Evolutionary conservation across 2,329 filamentous ascomycete genomes (phyloP), one percentile per base, ranked within the genome.

Genomic region (Diaporthe citriasiana): DNA sequence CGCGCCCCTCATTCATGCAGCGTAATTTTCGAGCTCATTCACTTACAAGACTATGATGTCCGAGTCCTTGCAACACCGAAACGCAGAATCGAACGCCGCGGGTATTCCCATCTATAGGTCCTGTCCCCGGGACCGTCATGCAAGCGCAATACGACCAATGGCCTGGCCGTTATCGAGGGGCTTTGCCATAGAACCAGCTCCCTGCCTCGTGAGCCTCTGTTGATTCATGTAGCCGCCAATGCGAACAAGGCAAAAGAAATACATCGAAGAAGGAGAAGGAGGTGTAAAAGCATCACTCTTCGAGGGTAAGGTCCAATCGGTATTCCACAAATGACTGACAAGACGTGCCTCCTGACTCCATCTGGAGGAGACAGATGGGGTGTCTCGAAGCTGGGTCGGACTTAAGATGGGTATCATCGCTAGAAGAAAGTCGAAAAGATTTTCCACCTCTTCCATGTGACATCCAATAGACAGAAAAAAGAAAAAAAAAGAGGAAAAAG

Each of bases 71-170:
- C 7, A 60, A 71, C 69, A 47, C 69, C 69, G 35, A 60, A 50
- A 71, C 45, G 19, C 63, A 66, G 22, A 51, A 66, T 66, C 45
- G 42, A 60, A 71, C 55, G 55, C 55, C 55, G 13, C 69, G 69
- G 69, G 55, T 71, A 71, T 71, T 51, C 69, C 69, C 47, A 51
- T 60, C 33, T 60, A 71, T 60, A 40, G 69, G 69, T 70, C 69
- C 69, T 42, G 38, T 50, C 55, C 55, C 69, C 69, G 69, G 69
- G 47, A 71, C 45, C 45, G 30, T 25, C 63, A 71, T 60, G 55
- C 33, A 60, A 60, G 57, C 69, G 55, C 33, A 71, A 60, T 27
- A 59, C 59, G 30, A 71, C 55, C 27, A 22, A 1, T 57, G 9
- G 50, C 40, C 40, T 57, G 3, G 12, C 40, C 30, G 35, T 17